Base-by-base conservation (phyloP, 1,139 yeast genomes). In the Taphrina deformans region DNA sequence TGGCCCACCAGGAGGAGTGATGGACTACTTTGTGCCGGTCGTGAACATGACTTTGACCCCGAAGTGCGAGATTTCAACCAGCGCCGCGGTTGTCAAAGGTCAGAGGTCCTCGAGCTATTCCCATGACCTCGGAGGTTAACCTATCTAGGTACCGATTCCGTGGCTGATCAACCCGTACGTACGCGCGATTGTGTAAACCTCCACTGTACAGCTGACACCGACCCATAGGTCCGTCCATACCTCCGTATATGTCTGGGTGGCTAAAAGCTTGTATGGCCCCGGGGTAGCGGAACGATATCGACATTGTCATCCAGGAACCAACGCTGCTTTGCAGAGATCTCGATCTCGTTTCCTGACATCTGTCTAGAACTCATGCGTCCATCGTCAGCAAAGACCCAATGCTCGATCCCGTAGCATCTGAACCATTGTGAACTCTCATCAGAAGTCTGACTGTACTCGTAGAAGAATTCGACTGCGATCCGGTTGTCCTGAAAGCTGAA, bases 391-490 rank as follows among this genome's bases (percentile, higher is more conserved):
- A 68, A 68, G 23, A 65, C 59, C 70, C 70, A 68, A 41, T 68
- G 68, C 59, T 68, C 70, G 14, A 68, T 65, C 0, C 70, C 70
- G 41, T 68, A 67, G 23, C 69, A 67, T 16, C 70, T 62, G 48
- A 29, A 62, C 70, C 70, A 68, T 26, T 65, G 65, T 14, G 45
- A 45, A 31, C 29, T 26, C 18, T 38, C 38, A n/a, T 23, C 31
- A 14, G 31, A 26, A 12, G 46, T 50, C 18, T 29, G 31, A 23
- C 63, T 51, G 46, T 59, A 68, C 51, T 68, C 70, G 45, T 68
- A 68, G 69, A 68, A 67, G 55, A 68, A 68, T 51, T 68, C 68
- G 16, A 68, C 70, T 9, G 70, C 70, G 31, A 68, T 68, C 58
- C 67, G 63, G 52, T 67, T 67, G 14, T 55, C 68, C n/a, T 48